Evolutionary conservation across 2,329 filamentous ascomycete genomes (phyloP), one percentile per base, ranked within the genome.

Genomic region (Ophiostoma ulmi): DNA sequence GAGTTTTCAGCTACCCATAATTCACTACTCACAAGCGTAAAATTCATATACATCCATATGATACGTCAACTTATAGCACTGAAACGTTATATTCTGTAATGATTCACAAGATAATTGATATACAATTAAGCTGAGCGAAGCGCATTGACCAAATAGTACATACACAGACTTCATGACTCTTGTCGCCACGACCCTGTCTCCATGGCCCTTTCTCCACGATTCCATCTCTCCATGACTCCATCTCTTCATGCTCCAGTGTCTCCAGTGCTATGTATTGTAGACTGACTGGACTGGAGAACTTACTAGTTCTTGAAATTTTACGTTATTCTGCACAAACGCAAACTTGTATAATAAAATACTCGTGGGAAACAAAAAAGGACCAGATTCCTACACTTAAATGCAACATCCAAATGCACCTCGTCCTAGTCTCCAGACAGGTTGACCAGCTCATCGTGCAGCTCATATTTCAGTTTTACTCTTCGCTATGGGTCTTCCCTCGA

Each of bases 391-490:
- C 44, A 48, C 44, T 7, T 17, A 20, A 48, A 48, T 48, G 44
- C 44, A 48, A 48, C 44, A n/a, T 20, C 44, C n/a, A 48, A 5
- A 48, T 48, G 44, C 44, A 48, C 44, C 44, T 48, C 44, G 44
- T 20, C 44, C 17, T n/a, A 48, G 44, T 48, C 52, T 26, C 52
- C 8, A 58, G 52, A 58, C 6, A 22, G 52, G 52, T 11, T 58
- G 52, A 22, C 22, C 52, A 58, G 52, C 52, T 31, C 52, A 31
- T 58, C 52, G 52, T 58, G 52, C 52, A 58, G 52, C 52, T 26
- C n/a, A 10, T 11, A 58, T 13, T 58, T 58, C 17, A 48, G 7
- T n/a, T n/a, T n/a, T 48, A 20, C 1, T 48, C 44, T 1, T 48
- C 13, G 52, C 17, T 26, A 58, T 22, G 52, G 52, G 52, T 58